Evolutionary conservation across 2,329 filamentous ascomycete genomes (phyloP), one percentile per base, ranked within the genome.

Genomic region (Colletotrichum cordylinicola): DNA sequence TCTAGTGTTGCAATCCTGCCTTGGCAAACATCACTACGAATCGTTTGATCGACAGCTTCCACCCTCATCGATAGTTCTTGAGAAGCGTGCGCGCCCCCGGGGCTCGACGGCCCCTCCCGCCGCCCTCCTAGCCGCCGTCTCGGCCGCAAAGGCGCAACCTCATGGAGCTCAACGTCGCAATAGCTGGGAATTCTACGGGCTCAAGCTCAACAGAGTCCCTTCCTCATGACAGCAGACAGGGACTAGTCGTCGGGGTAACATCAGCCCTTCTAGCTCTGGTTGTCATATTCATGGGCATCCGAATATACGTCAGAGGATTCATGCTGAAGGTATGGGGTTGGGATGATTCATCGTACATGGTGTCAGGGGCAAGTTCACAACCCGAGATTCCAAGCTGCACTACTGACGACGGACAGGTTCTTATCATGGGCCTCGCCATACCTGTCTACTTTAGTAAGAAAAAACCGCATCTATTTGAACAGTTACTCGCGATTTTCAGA

Each of bases 291-390:
- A 37, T 77, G 35, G 48, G 9, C 3, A 6, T 77, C 2, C 58
- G 72, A 6, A 8, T 79, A 8, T 82, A 78, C 52, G 79, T 78
- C 37, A 73, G 82, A 31, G 76, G 77, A 4, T 76, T 79, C 16
- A 55, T 81, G 13, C 70, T 82, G 35, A 75, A 79, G 29, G 78
- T 78, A 48, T 76, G 82, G 60, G 80, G 80, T 2, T 55, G 77
- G 2, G 81, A 83, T 31, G 82, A 82, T 58, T 78, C 66, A 16
- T n/a, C 31, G 21, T 66, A 29, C 18, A 52, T 66, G 0, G 4
- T 48, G 6, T 66, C 64, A 8, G 61, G 35, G 24, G 61, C 4
- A 43, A 65, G 24, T 66, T 2, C 3, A 24, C 4, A 24, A 24
- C 24, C 24, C 24, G 24, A 4, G 24, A 27, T 6, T 12, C 18